phyloP scores from a whole-genome alignment of 2,329 filamentous ascomycete genomes.

The Beauveria caledonica region DNA sequence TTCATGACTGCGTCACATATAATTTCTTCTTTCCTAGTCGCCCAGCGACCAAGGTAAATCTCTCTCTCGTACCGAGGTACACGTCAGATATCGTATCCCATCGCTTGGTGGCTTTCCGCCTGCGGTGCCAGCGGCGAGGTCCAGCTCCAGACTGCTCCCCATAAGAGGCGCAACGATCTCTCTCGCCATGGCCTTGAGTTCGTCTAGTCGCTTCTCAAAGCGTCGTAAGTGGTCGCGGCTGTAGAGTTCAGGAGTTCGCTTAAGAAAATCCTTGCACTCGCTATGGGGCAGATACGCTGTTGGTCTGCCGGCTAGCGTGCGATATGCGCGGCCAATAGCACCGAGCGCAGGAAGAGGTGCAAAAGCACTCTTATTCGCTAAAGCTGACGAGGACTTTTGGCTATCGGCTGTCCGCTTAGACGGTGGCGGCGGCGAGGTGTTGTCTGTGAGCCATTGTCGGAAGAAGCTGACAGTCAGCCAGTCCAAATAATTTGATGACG shows the following conservation, averaged over 20 bases:
- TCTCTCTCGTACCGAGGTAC: constrained; percentile 38
- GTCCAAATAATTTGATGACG: constrained; percentile 72
- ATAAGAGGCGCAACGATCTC: constrained; percentile 80
- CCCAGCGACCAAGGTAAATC: constrained; percentile 43
- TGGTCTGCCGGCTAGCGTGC: constrained; percentile 54
- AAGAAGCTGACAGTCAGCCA: constrained; percentile 86
- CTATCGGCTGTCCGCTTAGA: background rate
- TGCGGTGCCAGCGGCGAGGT: constrained; percentile 39
- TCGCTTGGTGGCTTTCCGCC: constrained; percentile 32
- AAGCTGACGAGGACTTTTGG: constrained; percentile 24
- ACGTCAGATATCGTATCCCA: constrained; percentile 42
- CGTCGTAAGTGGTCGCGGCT: constrained; percentile 75
- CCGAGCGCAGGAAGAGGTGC: constrained; percentile 54
- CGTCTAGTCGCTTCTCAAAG: constrained; percentile 81
- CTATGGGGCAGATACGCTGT: constrained; percentile 70
- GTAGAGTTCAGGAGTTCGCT: constrained; percentile 74
- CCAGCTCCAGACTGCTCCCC: constrained; percentile 76
- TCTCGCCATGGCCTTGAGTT: constrained; percentile 75
- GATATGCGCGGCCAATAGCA: constrained; percentile 66
- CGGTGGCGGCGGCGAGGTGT: constrained; percentile 61
- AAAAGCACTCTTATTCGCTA: constrained; percentile 23
- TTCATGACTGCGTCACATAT: background rate
- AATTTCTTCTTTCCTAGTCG: constrained; percentile 16
- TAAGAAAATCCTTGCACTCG: constrained; percentile 84
- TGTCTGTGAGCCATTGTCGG: constrained; percentile 87